Percentiles rank a stretch among this genome's conserved stretches.
Evolutionary conservation across 176 grass and related monocot species (phyloP).

Genomic region (Bromus sterilis): DNA sequence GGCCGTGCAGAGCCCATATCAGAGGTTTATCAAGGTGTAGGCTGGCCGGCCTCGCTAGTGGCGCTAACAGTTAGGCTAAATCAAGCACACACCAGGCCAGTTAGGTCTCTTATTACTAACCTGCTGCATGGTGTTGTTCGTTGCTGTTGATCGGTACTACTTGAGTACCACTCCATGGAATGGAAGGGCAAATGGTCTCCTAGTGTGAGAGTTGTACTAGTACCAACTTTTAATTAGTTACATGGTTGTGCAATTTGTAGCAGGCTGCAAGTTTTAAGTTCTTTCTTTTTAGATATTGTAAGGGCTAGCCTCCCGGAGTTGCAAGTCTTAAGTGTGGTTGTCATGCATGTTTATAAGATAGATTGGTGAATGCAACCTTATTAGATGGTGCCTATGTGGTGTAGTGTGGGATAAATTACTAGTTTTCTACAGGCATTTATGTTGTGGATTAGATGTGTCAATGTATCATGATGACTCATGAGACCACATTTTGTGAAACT

Average conservation of each 20-base stretch:
- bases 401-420: not conserved
- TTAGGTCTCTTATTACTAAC: not conserved
- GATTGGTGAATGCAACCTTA: not conserved
- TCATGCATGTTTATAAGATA: not conserved
- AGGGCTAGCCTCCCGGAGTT: not conserved
- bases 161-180: conserved; percentile 18
- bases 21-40: conserved; percentile 19
- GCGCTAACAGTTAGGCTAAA: conserved; percentile 2
- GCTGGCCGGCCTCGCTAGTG: too few relatives aligned
- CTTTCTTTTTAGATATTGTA: not conserved
- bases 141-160: not conserved
- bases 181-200: conserved; percentile 9
- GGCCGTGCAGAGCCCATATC: not conserved
- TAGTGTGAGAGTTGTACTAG: conserved; percentile 9
- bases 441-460: not conserved
- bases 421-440: not conserved
- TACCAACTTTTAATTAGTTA: not conserved
- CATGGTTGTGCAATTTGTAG: not conserved
- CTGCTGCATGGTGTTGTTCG: not conserved
- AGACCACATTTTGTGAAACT: too few relatives aligned
- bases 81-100: not conserved
- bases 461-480: not conserved
- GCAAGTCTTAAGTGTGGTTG: not conserved
- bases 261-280: not conserved
- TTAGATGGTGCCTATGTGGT: not conserved